Conservation (phyloP, 73 alveolate species). For the Paramecium bursaria region DNA sequence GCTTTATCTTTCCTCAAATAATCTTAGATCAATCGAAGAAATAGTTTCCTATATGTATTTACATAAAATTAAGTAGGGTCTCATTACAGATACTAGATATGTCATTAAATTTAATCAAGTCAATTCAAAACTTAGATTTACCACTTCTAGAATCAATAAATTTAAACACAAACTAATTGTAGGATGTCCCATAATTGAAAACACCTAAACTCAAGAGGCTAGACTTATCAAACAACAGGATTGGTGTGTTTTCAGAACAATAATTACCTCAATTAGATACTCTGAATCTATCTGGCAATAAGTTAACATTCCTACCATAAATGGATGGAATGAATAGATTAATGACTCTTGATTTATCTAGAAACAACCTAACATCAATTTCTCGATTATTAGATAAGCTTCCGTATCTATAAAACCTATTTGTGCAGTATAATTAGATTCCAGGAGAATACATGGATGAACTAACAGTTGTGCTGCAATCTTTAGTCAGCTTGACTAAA, state of each 20-base stretch:
- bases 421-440: constrained; percentile 4
- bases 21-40: constrained; percentile 14
- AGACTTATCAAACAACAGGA: constrained; percentile 46
- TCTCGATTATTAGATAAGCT: constrained; percentile 20
- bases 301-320: constrained; percentile 7
- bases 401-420: constrained; percentile 36
- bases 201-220: constrained; percentile 47
- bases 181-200: constrained; percentile 51
- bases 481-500: constrained; percentile 18
- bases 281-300: constrained; percentile 33
- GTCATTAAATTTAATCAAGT: constrained; percentile 22
- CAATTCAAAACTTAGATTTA: constrained; percentile 44
- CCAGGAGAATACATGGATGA: constrained; percentile 20
- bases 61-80: not conserved
- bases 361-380: constrained; percentile 10
- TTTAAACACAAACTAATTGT: constrained; percentile 34
- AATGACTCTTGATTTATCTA: not conserved
- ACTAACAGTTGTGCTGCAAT: not conserved
- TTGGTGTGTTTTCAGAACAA: constrained; percentile 29
- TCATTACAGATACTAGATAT: not conserved
- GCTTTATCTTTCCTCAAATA: too few relatives aligned
- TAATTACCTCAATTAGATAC: constrained; percentile 46
- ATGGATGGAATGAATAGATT: not conserved
- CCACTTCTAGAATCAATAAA: constrained; percentile 60
- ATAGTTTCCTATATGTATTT: not conserved